Percentiles rank a stretch among this genome's conserved stretches.
These are phyloP conservation scores for Magnaporthiopsis poae DNA, from an alignment of 2,329 filamentous ascomycete species.

Conservation along the genomic window DNA sequence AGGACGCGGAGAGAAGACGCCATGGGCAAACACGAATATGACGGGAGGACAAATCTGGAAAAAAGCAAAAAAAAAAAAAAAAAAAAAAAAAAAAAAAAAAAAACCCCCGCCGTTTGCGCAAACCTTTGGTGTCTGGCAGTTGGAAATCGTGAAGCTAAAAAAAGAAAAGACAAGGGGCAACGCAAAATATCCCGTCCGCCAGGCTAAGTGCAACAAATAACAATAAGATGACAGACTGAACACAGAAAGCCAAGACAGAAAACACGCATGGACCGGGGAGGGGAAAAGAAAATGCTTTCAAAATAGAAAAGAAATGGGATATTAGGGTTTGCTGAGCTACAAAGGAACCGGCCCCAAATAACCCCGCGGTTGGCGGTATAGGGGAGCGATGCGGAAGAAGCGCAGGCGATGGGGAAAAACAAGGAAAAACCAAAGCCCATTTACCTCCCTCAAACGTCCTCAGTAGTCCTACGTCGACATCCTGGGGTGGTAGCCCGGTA, in stretches of 20 bases:
- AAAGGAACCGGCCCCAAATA: neutral
- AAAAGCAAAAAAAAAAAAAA: neutral
- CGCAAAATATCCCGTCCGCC: neutral
- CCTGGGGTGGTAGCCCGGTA: slow-evolving; percentile 3
- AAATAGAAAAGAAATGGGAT: neutral
- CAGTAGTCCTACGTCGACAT: slow-evolving; percentile 1
- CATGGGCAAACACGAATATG: neutral
- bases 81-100: neutral
- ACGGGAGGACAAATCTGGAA: neutral
- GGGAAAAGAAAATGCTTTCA: neutral
- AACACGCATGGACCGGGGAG: neutral
- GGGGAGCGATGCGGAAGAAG: neutral
- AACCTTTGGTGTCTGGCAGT: neutral
- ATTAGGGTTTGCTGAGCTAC: neutral
- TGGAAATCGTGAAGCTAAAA: neutral
- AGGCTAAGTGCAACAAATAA: neutral
- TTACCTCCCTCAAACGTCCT: neutral
- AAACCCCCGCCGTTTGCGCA: neutral
- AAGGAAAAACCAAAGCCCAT: neutral
- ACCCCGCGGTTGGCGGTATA: neutral
- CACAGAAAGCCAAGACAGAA: neutral
- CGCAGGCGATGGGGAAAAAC: neutral
- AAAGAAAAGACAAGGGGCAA: neutral
- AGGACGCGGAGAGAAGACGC: too few relatives aligned
- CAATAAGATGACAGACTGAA: neutral